Base-by-base conservation (phyloP, 257 asterid species). In the Capsicum baccatum region DNA sequence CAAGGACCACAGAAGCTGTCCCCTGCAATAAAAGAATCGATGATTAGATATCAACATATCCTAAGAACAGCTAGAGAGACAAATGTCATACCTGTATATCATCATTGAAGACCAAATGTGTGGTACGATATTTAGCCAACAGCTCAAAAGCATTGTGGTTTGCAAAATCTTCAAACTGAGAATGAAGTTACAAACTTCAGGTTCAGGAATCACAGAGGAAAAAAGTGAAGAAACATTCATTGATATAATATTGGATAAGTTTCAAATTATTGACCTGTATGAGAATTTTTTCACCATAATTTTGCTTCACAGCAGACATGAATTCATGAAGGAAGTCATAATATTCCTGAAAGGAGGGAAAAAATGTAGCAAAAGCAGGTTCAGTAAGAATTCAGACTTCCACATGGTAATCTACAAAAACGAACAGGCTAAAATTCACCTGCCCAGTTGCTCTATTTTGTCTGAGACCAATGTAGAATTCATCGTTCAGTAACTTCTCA, bases 61-160 rank as follows among this genome's bases (percentile, higher is more conserved):
- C 37, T 35, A 47, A 16, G 0, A 59, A 19, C 14, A 80, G 17
- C 39, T 55, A 62, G 13, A 74, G 5, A 9, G 26, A 56, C 50
- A 2, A 9, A 15, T 16, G 11, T 54, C 26, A 52, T 88, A 92
- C 99, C 99, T 95, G 96, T 88, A 95, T 95, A 89, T 95, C 99
- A 87, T 95, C 99, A 6, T 95, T 95, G 91, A 95, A 95, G 82
- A 94, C 99, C 52, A 95, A 97, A 90, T 95, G 99, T 17, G 93
- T 91, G 37, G 94, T 83, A 81, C 99, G 91, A 74, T 93, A 95
- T 92, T 95, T 95, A 39, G 97, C 97, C 85, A 95, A 95, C 84
- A 95, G 97, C 88, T 95, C 99, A 70, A 95, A 95, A 37, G 99
- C 99, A 88, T 95, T 95, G 91, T 95, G 99, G 87, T 95, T 95